Evolutionary conservation across 805 yeast genomes (phyloP), one percentile per base, ranked within the genome.

Genomic region (Hanseniaspora jakobsenii): DNA sequence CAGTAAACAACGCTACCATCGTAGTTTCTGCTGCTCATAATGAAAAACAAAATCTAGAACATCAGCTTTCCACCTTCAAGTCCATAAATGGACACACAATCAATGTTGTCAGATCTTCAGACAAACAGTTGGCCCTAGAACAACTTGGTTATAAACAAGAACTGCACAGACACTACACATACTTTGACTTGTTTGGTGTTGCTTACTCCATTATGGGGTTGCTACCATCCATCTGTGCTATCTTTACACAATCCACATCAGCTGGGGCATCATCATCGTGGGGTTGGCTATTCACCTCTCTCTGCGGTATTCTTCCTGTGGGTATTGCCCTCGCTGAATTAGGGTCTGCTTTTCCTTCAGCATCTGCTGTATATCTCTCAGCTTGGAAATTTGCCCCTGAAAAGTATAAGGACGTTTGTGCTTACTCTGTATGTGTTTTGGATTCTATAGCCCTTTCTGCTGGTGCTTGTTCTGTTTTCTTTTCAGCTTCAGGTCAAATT

Each of bases 191-290:
- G 18, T 79, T 79, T 55, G 83, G 82, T 46, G 73, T 78, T 47
- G 81, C 84, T 3, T 78, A 77, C 54, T 70, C 78, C 16, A 77
- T 80, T 55, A 78, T 80, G 84, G 81, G 84, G 8, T 59, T 79
- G 38, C 62, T 78, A 32, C 82, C 82, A 0, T 71, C 79, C 10
- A 73, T 78, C 40, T 72, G 81, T 0, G 71, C 82, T 2, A 66
- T 70, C 24, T 55, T 77, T 26, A 64, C 64, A 8, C 65, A 66
- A 38, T 78, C 79, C 16, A 62, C 79, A 12, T 59, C 71, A 26
- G 75, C 79, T 0, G 86, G 86, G 3, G 76, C 82, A 0, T 75
- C 70, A 8, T 51, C 60, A 12, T 66, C 77, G 47, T 80, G 87
- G 87, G 81, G 83, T 38, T 81, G 89, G 87, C 59, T 76, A 37